phyloP scores from a whole-genome alignment of 257 asterid genomes.

The Mentha longifolia region DNA sequence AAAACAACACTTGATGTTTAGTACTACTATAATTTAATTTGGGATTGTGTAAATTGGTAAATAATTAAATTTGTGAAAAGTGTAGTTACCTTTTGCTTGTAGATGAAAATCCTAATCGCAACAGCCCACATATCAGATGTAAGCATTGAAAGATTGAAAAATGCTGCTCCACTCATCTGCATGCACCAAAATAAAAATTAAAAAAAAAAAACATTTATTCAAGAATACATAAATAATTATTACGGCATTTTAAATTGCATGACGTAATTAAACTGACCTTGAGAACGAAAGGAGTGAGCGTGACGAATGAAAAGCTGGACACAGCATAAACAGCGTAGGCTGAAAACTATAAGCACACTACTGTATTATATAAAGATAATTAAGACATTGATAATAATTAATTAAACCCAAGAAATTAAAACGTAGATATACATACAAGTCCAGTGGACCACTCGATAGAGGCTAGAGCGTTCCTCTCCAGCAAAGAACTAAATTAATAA shows the following conservation, averaged over 20 bases:
- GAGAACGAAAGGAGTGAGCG: constrained; percentile 39
- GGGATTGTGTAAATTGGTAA: no score
- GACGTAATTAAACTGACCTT: constrained; percentile 24
- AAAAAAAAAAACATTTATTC: no score
- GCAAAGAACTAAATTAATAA: constrained; percentile 39
- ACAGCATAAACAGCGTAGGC: constrained; percentile 49
- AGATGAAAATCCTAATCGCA: constrained; percentile 61
- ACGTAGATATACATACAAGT: constrained; percentile 56
- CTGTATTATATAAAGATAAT: no score
- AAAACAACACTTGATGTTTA: constrained; percentile 24
- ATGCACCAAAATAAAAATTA: not conserved
- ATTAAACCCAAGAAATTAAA: no score
- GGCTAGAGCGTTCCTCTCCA: constrained; percentile 61
- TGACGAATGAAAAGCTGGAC: constrained; percentile 60
- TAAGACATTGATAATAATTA: no score
- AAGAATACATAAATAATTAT: no score
- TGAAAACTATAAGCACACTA: constrained; percentile 42
- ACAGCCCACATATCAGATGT: constrained; percentile 93
- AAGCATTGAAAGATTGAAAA: constrained; percentile 76
- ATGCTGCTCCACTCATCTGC: constrained; percentile 80
- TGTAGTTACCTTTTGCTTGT: constrained; percentile 59
- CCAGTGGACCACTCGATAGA: constrained; percentile 58
- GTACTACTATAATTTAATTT: no score
- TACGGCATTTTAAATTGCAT: no score
- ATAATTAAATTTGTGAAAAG: not conserved